Conservation (phyloP, 257 asterid genomes). For the Salvia rosmarinus region DNA sequence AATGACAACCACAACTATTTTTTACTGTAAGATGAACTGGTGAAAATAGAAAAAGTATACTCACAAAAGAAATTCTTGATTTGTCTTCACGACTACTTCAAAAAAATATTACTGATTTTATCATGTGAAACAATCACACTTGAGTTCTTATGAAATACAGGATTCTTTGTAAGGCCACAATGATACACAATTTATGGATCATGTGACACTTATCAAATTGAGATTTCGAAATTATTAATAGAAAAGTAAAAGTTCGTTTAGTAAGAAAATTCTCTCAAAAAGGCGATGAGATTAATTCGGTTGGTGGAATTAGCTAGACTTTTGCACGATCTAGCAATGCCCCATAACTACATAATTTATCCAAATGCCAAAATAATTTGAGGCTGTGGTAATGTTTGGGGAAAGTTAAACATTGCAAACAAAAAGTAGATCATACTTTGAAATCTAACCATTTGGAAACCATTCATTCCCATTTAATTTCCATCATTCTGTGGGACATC, state of each 20-base stretch:
- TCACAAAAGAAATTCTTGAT: too few relatives aligned
- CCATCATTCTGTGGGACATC: slow-evolving; percentile 12
- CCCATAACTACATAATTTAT: slow-evolving; percentile 26
- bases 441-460: slow-evolving; percentile 35
- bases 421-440: slow-evolving; percentile 44
- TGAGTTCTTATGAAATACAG: too few relatives aligned
- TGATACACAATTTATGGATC: too few relatives aligned
- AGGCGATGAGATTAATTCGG: slow-evolving; percentile 14
- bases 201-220: too few relatives aligned
- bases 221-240: background rate
- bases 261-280: background rate
- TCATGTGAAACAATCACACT: too few relatives aligned
- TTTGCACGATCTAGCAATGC: slow-evolving; percentile 13
- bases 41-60: too few relatives aligned
- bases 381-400: slow-evolving; percentile 41
- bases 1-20: too few relatives aligned
- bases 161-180: too few relatives aligned
- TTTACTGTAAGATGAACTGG: too few relatives aligned
- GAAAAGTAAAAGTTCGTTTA: background rate
- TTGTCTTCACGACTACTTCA: too few relatives aligned
- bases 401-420: slow-evolving; percentile 49
- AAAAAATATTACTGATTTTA: too few relatives aligned
- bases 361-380: slow-evolving; percentile 31
- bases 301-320: slow-evolving; percentile 30
- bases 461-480: background rate